phyloP scores from a whole-genome alignment of 1,284 basidiomycete genomes.

The Moesziomyces antarcticus region DNA sequence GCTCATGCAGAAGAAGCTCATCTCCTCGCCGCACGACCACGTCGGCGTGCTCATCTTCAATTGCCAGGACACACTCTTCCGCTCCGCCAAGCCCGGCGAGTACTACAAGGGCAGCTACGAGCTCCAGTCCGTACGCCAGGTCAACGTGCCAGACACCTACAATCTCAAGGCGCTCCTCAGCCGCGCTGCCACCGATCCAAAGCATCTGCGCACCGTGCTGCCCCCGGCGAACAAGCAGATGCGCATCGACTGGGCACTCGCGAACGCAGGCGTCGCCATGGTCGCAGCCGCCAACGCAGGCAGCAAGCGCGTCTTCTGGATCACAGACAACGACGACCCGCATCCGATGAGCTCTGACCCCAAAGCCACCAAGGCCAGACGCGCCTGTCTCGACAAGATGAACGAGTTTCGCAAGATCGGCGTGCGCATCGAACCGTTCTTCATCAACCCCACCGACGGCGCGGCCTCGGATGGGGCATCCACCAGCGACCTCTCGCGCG shows the following conservation, averaged over 20 bases:
- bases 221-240: conserved; percentile 70
- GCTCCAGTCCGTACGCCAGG: conserved; percentile 79
- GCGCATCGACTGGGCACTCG: conserved; percentile 75
- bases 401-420: conserved; percentile 81
- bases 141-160: conserved; percentile 76
- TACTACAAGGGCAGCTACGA: conserved; percentile 78
- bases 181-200: conserved; percentile 65
- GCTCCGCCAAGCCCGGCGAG: conserved; percentile 66
- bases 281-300: conserved; percentile 83
- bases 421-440: conserved; percentile 88
- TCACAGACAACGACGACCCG: conserved; percentile 88
- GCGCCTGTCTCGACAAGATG: conserved; percentile 51
- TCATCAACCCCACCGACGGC: conserved; percentile 79
- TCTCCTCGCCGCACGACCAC: conserved; percentile 85
- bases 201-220: conserved; percentile 53
- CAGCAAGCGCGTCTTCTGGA: conserved; percentile 88
- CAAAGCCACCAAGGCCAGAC: conserved; percentile 40
- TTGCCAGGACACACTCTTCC: conserved; percentile 73
- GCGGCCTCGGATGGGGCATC: conserved; percentile 51
- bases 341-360: conserved; percentile 69
- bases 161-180: conserved; percentile 72
- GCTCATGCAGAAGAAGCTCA: conserved; percentile 87
- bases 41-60: conserved; percentile 92
- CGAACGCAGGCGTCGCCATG: conserved; percentile 63
- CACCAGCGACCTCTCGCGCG: conserved; percentile 70